Conservation (phyloP, 2,329 filamentous ascomycete species). For the Aspergillus novoparasiticus region DNA sequence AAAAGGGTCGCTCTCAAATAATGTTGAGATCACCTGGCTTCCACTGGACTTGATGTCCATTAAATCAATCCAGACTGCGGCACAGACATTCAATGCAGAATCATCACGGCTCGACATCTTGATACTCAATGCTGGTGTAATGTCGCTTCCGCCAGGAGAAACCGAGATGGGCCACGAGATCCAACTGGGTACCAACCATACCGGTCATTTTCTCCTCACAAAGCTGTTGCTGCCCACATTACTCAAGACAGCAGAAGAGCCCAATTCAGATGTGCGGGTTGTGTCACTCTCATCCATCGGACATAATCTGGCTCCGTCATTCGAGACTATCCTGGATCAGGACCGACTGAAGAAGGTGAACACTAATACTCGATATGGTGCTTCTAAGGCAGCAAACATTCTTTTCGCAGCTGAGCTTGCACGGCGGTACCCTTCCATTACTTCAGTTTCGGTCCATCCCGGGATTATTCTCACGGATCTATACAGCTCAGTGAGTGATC, state of each 20-base stretch:
- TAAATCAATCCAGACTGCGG: constrained; percentile 10
- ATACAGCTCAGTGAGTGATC: constrained; percentile 23
- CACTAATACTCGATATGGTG: constrained; percentile 44
- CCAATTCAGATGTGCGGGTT: constrained; percentile 31
- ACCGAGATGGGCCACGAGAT: constrained; percentile 42
- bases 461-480: constrained; percentile 44
- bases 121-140: constrained; percentile 47
- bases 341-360: constrained; percentile 32
- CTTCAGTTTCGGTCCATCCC: constrained; percentile 50
- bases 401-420: constrained; percentile 47
- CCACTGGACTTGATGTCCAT: constrained; percentile 49
- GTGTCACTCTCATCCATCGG: constrained; percentile 35
- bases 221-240: constrained; percentile 34
- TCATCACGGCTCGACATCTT: constrained; percentile 36
- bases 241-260: constrained; percentile 26
- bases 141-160: constrained; percentile 39
- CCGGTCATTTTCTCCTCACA: constrained; percentile 42
- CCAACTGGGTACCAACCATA: constrained; percentile 44
- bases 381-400: constrained; percentile 52
- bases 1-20: constrained; percentile 16
- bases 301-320: constrained; percentile 26
- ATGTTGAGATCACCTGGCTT: constrained; percentile 25
- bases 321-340: constrained; percentile 34
- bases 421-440: constrained; percentile 36
- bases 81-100: neutral